phyloP scores from a whole-genome alignment of 805 yeast genomes.

The Sungouiella blattae region DNA sequence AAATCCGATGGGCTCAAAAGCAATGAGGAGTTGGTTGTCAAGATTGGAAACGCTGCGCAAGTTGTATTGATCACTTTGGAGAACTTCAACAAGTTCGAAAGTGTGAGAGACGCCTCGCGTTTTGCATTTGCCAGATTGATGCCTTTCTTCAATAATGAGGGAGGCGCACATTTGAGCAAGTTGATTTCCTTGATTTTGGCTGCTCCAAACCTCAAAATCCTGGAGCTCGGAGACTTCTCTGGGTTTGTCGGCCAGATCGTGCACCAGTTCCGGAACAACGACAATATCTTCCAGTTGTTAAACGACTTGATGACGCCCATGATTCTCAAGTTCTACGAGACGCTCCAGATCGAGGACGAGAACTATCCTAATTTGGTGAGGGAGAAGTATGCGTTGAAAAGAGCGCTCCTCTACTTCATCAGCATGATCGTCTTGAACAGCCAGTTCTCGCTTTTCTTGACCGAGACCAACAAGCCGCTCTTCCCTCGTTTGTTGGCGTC shows the following conservation, averaged over 20 bases:
- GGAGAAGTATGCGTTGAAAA: slow-evolving; percentile 64
- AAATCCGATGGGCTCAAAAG: slow-evolving; percentile 18
- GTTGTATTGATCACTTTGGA: slow-evolving; percentile 83
- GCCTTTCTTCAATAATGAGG: slow-evolving; percentile 56
- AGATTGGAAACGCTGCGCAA: slow-evolving; percentile 66
- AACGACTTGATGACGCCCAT: slow-evolving; percentile 75
- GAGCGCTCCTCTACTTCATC: slow-evolving; percentile 65
- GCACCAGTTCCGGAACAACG: slow-evolving; percentile 68
- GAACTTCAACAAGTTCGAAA: slow-evolving; percentile 59
- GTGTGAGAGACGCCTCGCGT: slow-evolving; percentile 79
- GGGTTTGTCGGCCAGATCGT: slow-evolving; percentile 85
- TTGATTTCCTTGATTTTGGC: slow-evolving; percentile 61
- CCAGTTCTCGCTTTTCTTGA: slow-evolving; percentile 70
- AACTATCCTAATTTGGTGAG: slow-evolving; percentile 57
- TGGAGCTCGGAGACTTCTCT: slow-evolving; percentile 76
- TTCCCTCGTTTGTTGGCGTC: slow-evolving; percentile 61
- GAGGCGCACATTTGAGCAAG: slow-evolving; percentile 54
- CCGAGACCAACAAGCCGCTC: slow-evolving; percentile 59
- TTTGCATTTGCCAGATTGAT: slow-evolving; percentile 85
- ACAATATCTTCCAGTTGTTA: slow-evolving; percentile 66
- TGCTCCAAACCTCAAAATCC: slow-evolving; percentile 50
- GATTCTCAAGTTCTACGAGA: slow-evolving; percentile 55
- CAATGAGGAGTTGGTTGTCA: slow-evolving; percentile 37
- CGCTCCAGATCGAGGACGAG: slow-evolving; percentile 38
- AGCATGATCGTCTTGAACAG: slow-evolving; percentile 73